Conservation (phyloP, 768 basidiomycete species). For the Postia placenta region DNA sequence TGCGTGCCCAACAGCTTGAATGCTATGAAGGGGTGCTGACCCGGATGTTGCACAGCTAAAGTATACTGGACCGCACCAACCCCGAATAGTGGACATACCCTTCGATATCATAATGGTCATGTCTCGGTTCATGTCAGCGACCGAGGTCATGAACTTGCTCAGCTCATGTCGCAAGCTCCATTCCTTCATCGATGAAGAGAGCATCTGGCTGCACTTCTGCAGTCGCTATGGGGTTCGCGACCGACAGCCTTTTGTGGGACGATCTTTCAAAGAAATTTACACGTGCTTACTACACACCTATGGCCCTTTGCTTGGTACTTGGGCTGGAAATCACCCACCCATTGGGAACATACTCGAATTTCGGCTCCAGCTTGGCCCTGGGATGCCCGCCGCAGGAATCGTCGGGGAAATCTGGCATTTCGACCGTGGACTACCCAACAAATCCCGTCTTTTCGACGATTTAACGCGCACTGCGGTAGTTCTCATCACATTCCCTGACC, state of each 20-base stretch:
- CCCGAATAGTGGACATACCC: too few relatives aligned
- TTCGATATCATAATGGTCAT: constrained; percentile 12
- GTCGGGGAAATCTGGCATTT: constrained; percentile 15
- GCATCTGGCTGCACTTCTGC: constrained; percentile 9
- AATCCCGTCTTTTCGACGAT: constrained; percentile 9
- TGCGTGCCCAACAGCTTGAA: too few relatives aligned
- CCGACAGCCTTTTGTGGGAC: constrained; percentile 1
- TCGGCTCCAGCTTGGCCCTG: constrained; percentile 9
- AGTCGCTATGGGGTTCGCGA: constrained; percentile 9
- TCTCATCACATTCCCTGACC: neutral
- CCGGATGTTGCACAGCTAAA: too few relatives aligned
- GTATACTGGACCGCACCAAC: too few relatives aligned
- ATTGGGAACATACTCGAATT: constrained; percentile 15
- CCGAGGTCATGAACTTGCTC: constrained; percentile 9
- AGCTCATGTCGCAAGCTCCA: constrained; percentile 9
- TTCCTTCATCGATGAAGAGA: constrained; percentile 4
- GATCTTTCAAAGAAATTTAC: constrained; percentile 12
- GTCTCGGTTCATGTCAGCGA: neutral
- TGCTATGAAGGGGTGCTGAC: too few relatives aligned
- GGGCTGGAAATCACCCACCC: constrained; percentile 17
- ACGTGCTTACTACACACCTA: constrained; percentile 13
- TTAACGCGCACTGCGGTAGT: constrained; percentile 2
- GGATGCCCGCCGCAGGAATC: constrained; percentile 10
- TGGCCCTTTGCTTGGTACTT: constrained; percentile 12
- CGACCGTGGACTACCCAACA: constrained; percentile 2